Base-by-base conservation (phyloP, 2,329 filamentous ascomycete species). In the Fusarium sp. region DNA sequence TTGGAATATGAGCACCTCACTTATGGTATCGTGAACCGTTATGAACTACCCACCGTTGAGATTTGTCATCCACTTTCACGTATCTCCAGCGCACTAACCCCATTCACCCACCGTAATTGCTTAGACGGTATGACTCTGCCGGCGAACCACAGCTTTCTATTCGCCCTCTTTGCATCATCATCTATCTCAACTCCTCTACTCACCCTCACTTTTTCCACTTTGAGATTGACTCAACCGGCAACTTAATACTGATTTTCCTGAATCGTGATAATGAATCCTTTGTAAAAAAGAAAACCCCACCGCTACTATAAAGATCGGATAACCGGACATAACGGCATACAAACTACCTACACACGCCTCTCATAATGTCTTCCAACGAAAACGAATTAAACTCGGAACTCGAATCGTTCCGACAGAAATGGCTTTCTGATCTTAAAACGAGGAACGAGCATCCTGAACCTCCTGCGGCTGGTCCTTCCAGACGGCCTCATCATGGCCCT, bases 351-450 rank as follows among this genome's bases (percentile, higher is more conserved):
- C 27, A 27, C 53, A 18, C 11, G 10, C n/a, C 51, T n/a, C 40
- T 45, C 56, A 51, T 67, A 73, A 69, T 69, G 68, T 57, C 72
- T 25, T 59, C 70, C 54, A 63, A 68, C 48, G 46, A 58, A 34
- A 77, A 82, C 71, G 80, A 84, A 59, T 79, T 86, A 49, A 86
- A 88, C 77, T 86, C 90, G 53, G 94, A 97, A 79, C 88, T 98
- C 64, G 93, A 97, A 80, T 90, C 88, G 47, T 98, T 98, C 81
- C 90, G 95, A 71, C 87, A 89, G 76, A 87, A 93, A 84, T 98
- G 94, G 94, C 89, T 89, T 63, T 91, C 93, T 72, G 94, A 98
- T 78, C 92, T 97, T 9, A 77, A 83, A 50, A 79, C 80, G 4
- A 83, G 56, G 42, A 77, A 65, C 76, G 79, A 55, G 30, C 76